Evolutionary conservation across 768 basidiomycete species (phyloP), one percentile per base, ranked within the genome.

Genomic region (Asterophora parasitica): DNA sequence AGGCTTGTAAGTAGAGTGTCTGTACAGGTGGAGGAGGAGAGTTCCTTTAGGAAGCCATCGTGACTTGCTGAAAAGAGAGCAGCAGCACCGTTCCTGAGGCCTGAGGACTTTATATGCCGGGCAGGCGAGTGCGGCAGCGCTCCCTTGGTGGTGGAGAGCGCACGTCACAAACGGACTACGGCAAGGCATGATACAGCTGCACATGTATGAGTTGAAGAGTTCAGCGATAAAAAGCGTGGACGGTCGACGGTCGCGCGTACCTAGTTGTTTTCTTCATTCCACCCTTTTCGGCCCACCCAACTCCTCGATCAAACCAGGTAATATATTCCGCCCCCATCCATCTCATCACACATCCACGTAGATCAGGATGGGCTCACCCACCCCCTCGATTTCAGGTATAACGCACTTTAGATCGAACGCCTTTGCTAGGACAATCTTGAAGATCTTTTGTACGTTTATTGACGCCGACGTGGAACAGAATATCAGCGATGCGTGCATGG

Each of bases 371-470:
- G 96, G 96, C 66, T 98, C 94, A 46, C 95, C 96, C 20, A 94
- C 89, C 39, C 92, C 90, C 64, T 93, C 91, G 56, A 97, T 96
- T 72, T 98, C 95, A 20, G 94, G 93, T 58, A 97, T 94, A 58
- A 94, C 92, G 63, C 94, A 97, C 79, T 98, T 98, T 56, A 98
- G 80, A 70, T 98, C 96, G 61, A 98, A 98, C 27, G 94, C 93
- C 63, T 98, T 95, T 40, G 92, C 89, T 42, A 95, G 79, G 37
- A 95, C 92, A 66, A 96, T 96, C 76, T 96, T 94, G 82, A 95
- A 95, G 56, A 95, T 95, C 76, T 99, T 99, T 75, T 99, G 96
- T 46, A 99, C 95, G 69, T 99, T 99, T 74, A 98, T 96, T 52
- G 94, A 94, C 55, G 95, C 94, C 40, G 92, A 91, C 40, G 96